Evolutionary conservation across 148 eudicot species (phyloP), one percentile per base, ranked within the genome.

Genomic region (Chenopodium formosanum): DNA sequence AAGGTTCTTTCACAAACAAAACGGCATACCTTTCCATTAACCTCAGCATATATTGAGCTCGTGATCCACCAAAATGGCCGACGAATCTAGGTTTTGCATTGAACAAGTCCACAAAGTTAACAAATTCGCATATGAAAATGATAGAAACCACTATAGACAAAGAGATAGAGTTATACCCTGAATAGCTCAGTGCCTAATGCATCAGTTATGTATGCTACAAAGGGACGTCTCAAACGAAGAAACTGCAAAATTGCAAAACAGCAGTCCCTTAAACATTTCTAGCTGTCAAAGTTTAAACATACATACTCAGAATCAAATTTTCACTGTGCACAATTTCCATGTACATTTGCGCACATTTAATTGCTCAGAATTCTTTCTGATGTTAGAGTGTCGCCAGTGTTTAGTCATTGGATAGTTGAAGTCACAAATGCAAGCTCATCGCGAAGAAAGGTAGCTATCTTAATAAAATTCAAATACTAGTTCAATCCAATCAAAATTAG

Each of bases 41-140:
- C 83, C 89, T 92, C 99, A n/a, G 94, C 91, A 84, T 92, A 94
- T 78, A 96, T 96, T 86, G 98, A 96, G 88, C 99, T 96, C 79
- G 88, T 94, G 71, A 96, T 85, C 98, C 93, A 96, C 98, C 99
- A 96, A 87, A 96, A 92, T 46, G 99, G 99, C 87, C 99, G 90
- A 79, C 95, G 97, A 72, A 94, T 91, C 99, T 96, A 88, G 53
- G 84, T 79, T 62, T 56, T 65, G 68, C 11, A 85, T 20, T 68
- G 47, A 46, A 69, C 84, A 78, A 86, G 84, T 73, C 81, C 34
- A 74, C 53, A 46, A 64, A 10, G 50, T 80, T 7, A 32, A 53
- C 20, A 47, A 63, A 56, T 68, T 68, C 9, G 9, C 52, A 60
- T 22, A 6, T 3, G 47, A 47, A 40, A 75, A 17, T 58, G 12